These are phyloP conservation scores for Hypocreales sp. DNA, from an alignment of 2,329 filamentous ascomycete species.

Conservation along the genomic window DNA sequence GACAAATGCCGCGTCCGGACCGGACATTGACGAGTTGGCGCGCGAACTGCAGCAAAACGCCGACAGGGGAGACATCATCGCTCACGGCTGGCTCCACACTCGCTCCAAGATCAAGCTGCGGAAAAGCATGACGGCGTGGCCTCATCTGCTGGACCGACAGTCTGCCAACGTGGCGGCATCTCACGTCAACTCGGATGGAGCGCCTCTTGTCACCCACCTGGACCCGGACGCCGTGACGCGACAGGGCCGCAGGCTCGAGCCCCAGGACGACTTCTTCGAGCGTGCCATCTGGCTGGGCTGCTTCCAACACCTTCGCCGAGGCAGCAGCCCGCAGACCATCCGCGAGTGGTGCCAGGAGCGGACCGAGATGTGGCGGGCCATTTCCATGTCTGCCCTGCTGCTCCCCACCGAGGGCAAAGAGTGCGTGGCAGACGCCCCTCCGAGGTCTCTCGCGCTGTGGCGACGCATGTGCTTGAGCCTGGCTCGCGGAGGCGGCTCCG, in stretches of 20 bases:
- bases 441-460: conserved; percentile 47
- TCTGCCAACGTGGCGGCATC: conserved; percentile 39
- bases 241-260: conserved; percentile 61
- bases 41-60: conserved; percentile 61
- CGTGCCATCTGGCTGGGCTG: conserved; percentile 85
- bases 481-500: conserved; percentile 52
- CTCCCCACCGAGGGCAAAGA: conserved; percentile 33
- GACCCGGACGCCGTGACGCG: conserved; percentile 83
- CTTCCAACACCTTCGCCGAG: conserved; percentile 81
- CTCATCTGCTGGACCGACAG: conserved; percentile 47
- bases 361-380: conserved; percentile 78
- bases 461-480: conserved; percentile 61
- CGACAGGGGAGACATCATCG: conserved; percentile 67
- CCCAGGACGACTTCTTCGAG: conserved; percentile 78
- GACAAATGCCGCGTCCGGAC: conserved; percentile 52
- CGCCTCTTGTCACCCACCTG: conserved; percentile 65
- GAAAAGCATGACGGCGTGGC: conserved; percentile 61
- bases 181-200: conserved; percentile 41
- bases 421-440: conserved; percentile 16
- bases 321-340: conserved; percentile 58
- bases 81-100: conserved; percentile 85
- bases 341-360: conserved; percentile 75
- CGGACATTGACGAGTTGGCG: conserved; percentile 61
- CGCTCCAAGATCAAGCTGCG: conserved; percentile 78
- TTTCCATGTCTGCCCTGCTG: conserved; percentile 63